Evolutionary conservation across 2,329 filamentous ascomycete species (phyloP).

Genomic region (Talaromyces sp.): DNA sequence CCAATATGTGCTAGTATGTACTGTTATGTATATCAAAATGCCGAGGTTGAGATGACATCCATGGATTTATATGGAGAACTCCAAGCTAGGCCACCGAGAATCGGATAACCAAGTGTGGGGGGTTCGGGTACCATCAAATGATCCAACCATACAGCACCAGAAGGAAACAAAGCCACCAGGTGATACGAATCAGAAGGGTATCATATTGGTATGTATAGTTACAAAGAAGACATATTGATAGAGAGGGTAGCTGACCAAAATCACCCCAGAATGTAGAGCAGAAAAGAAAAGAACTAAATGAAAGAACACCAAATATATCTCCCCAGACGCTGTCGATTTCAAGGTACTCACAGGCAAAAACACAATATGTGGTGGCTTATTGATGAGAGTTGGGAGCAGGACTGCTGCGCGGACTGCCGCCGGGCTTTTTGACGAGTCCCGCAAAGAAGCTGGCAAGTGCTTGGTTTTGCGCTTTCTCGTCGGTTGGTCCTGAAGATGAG

Average conservation of each 20-base stretch:
- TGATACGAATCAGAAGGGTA: constrained; percentile 22
- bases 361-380: neutral
- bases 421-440: constrained; percentile 55
- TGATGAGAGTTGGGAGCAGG: constrained; percentile 26
- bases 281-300: constrained; percentile 6
- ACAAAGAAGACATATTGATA: constrained; percentile 17
- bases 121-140: neutral
- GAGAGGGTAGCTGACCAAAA: neutral
- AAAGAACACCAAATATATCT: constrained; percentile 10
- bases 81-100: neutral
- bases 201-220: constrained; percentile 22
- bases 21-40: neutral
- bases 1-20: neutral
- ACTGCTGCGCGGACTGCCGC: constrained; percentile 40
- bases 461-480: constrained; percentile 58
- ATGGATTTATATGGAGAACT: neutral
- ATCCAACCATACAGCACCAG: neutral
- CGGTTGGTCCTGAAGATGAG: constrained; percentile 33
- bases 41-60: constrained; percentile 6
- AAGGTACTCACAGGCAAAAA: constrained; percentile 1
- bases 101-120: neutral
- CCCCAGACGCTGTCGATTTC: neutral
- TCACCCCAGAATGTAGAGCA: neutral
- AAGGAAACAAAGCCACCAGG: neutral
- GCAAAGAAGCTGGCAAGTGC: constrained; percentile 61